A percentile compares a stretch with the other conserved stretches of the same genome.
Evolutionary conservation across 2,329 filamentous ascomycete genomes (phyloP).

Genomic region (Emmonsia crescens): DNA sequence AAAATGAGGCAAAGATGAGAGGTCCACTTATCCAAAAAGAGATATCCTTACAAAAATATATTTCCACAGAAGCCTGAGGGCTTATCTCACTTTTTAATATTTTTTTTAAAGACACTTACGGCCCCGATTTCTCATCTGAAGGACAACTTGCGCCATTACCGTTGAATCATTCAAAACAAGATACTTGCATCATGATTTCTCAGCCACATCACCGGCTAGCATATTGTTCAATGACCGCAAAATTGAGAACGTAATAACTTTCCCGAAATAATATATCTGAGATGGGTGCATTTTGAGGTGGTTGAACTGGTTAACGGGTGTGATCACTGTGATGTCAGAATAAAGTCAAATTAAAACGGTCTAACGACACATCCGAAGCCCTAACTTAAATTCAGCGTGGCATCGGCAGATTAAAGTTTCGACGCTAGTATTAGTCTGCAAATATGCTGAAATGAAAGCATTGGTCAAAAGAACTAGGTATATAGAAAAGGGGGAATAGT

Average conservation of each 20-base stretch:
- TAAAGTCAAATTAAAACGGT: no score
- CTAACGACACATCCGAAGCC: no score
- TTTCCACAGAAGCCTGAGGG: background rate
- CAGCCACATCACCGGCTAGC: background rate
- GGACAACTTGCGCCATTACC: background rate
- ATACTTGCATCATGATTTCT: background rate
- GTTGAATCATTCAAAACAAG: background rate
- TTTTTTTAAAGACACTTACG: no score
- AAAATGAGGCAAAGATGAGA: background rate
- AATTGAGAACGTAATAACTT: background rate
- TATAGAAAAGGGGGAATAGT: background rate
- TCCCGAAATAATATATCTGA: background rate
- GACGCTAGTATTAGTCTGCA: no score
- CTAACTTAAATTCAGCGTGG: no score
- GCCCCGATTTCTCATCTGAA: constrained; percentile 1
- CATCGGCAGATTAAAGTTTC: no score
- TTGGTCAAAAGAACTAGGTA: no score
- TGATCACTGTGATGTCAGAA: no score
- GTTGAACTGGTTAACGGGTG: no score
- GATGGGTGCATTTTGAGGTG: no score
- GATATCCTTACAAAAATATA: background rate
- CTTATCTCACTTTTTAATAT: no score
- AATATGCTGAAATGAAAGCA: no score
- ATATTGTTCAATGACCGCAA: background rate
- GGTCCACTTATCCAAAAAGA: background rate